phyloP scores from a whole-genome alignment of 306 rosid genomes.

The Cucurbita pepo region DNA sequence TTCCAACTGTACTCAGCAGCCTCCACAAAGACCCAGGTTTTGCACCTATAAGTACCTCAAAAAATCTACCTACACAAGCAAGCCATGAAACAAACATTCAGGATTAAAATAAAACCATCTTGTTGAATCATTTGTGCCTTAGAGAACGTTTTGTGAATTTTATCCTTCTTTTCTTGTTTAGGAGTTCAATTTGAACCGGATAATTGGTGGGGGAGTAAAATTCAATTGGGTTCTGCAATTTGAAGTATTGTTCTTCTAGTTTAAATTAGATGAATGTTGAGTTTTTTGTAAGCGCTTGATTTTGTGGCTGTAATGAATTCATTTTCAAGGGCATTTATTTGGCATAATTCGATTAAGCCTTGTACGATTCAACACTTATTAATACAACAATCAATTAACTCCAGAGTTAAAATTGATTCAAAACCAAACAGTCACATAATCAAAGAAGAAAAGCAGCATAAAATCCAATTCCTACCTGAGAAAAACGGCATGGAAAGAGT shows the following conservation, averaged over 20 bases:
- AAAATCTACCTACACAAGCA: conserved; percentile 53
- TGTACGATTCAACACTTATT: too few species aligned
- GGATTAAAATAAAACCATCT: background rate
- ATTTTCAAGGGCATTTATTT: too few species aligned
- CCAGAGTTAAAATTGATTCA: too few species aligned
- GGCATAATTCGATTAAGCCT: too few species aligned
- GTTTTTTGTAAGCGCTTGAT: too few species aligned
- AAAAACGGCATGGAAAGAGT: conserved; percentile 91
- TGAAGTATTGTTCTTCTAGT: too few species aligned
- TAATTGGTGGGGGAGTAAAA: background rate
- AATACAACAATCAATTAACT: too few species aligned
- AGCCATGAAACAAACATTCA: background rate
- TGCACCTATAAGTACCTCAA: conserved; percentile 65
- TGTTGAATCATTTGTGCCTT: background rate
- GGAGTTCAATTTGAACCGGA: background rate
- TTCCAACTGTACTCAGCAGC: conserved; percentile 63
- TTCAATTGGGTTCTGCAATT: background rate
- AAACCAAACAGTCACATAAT: background rate
- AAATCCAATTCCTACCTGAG: conserved; percentile 30
- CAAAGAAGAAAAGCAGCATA: background rate
- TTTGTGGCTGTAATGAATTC: too few species aligned
- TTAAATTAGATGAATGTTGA: too few species aligned
- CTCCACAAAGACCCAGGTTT: conserved; percentile 82
- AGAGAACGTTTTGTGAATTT: background rate
- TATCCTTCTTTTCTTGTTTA: background rate